Percentiles rank a stretch among this genome's conserved stretches.
Evolutionary conservation across 2,329 filamentous ascomycete genomes (phyloP).

Genomic region (Aspergillus udagawae): DNA sequence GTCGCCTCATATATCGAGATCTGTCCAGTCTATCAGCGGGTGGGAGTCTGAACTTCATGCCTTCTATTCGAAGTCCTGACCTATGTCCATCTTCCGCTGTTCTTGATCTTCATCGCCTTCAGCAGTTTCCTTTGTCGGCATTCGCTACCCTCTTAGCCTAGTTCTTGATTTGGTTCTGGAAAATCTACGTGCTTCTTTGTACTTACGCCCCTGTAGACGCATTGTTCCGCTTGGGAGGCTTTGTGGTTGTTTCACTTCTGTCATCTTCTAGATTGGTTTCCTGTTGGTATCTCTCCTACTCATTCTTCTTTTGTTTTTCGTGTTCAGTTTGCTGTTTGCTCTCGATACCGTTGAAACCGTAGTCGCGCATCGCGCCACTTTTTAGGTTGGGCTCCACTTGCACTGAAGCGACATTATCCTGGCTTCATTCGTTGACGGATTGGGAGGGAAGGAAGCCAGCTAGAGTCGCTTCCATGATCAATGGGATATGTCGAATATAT

Average conservation of each 20-base stretch:
- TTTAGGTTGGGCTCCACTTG: constrained; percentile 10
- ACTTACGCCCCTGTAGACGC: constrained; percentile 21
- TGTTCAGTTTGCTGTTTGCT: constrained; percentile 5
- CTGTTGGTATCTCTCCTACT: constrained; percentile 8
- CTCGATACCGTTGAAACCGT: constrained; percentile 5
- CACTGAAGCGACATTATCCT: constrained; percentile 5
- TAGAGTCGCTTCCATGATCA: constrained; percentile 30
- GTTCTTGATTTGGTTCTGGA: constrained; percentile 15
- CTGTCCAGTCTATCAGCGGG: constrained; percentile 8
- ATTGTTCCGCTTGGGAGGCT: constrained; percentile 30
- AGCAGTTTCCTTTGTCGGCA: constrained; percentile 5
- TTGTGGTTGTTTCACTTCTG: constrained; percentile 22
- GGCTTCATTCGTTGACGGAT: constrained; percentile 4
- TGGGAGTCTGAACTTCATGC: constrained; percentile 19
- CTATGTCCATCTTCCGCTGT: constrained; percentile 13
- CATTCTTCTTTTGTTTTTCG: constrained; percentile 2
- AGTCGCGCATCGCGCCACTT: constrained; percentile 16
- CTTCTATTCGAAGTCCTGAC: constrained; percentile 12
- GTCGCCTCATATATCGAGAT: not conserved
- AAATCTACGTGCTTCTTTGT: constrained; percentile 23
- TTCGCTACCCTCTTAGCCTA: constrained; percentile 12
- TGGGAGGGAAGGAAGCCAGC: constrained; percentile 7
- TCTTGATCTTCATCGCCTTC: constrained; percentile 7
- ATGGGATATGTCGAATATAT: constrained; percentile 42
- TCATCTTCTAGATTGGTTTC: constrained; percentile 8